Base-by-base conservation (phyloP, 371 early-diverging fungal species). In the Funneliformis caledonium region DNA sequence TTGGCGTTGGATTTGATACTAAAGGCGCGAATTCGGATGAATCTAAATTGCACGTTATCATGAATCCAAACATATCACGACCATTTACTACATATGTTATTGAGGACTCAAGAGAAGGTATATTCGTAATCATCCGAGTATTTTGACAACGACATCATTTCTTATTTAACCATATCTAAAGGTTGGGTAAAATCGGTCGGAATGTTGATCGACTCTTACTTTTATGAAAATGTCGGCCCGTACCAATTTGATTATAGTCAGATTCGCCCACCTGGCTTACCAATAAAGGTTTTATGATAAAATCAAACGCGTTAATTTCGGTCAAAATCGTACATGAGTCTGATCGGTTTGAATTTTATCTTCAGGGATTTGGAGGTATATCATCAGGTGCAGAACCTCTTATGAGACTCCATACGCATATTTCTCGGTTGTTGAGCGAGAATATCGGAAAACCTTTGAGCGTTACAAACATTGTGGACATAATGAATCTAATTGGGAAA, bases 1-100 rank as follows among this genome's bases (percentile, higher is more conserved):
- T 86, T 31, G 87, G 87, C n/a, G 87, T 86, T 8, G 87, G 87
- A 2, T 86, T 86, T 52, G 87, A 86, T 73, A 86, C 86, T 42
- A 83, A 83, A 81, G 86, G 86, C 47, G 81, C 84, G 6, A 61
- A 61, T 4, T 72, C 70, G 4, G 81, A 75, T 19, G 33, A 12
- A 60, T 10, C 42, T 12, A 78, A 76, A 1, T 61, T 33, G 1
- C 45, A 52, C 22, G 4, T 65, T 4, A 79, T 84, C 0, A 4
- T 9, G 2, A 50, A 19, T 0, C 80, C 81, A 11, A 64, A 70
- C 31, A 16, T 22, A 5, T 14, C 22, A 56, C 48, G 61, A 37
- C 33, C 59, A 3, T 22, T 33, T 5, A 22, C 56, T 3, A 69
- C 52, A 22, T 80, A 65, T 50, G 37, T 56, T 0, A 85, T 86